A percentile compares a stretch with the other conserved stretches of the same genome.
phyloP scores from a whole-genome alignment of 176 grass and related monocot genomes.

The Phoenix dactylifera region DNA sequence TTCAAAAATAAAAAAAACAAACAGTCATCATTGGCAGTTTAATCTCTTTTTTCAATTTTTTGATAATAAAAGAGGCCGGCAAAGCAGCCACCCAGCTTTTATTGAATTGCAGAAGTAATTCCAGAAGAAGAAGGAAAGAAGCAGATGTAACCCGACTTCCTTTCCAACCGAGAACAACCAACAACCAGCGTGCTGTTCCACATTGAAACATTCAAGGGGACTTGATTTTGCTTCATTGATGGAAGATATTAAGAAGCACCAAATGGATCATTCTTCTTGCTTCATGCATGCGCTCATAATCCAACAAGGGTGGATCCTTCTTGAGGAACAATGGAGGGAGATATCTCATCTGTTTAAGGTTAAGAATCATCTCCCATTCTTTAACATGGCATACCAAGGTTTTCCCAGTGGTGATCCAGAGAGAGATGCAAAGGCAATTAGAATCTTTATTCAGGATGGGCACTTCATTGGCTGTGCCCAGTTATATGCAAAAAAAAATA shows the following conservation, averaged over 20 bases:
- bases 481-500: conserved; percentile 85
- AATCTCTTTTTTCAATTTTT: no score
- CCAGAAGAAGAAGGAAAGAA: no score
- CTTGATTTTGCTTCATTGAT: conserved; percentile 85
- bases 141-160: no score
- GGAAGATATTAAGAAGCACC: conserved; percentile 98
- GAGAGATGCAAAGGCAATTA: conserved; percentile 87
- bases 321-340: conserved; percentile 93
- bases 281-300: conserved; percentile 97
- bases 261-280: conserved; percentile 91
- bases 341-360: conserved; percentile 88
- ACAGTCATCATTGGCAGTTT: no score
- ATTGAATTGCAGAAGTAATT: no score
- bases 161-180: no score
- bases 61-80: no score
- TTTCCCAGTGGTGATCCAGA: conserved; percentile 93
- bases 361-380: conserved; percentile 96
- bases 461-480: conserved; percentile 91
- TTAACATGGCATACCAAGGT: conserved; percentile 99
- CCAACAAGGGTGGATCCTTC: conserved; percentile 96
- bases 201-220: conserved; percentile 27
- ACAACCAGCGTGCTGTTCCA: no score
- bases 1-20: no score
- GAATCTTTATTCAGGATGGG: conserved; percentile 94
- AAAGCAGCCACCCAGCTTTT: no score